These are phyloP conservation scores for Blastobotrys muscicola DNA, from an alignment of 805 yeast genomes.

Conservation along the genomic window DNA sequence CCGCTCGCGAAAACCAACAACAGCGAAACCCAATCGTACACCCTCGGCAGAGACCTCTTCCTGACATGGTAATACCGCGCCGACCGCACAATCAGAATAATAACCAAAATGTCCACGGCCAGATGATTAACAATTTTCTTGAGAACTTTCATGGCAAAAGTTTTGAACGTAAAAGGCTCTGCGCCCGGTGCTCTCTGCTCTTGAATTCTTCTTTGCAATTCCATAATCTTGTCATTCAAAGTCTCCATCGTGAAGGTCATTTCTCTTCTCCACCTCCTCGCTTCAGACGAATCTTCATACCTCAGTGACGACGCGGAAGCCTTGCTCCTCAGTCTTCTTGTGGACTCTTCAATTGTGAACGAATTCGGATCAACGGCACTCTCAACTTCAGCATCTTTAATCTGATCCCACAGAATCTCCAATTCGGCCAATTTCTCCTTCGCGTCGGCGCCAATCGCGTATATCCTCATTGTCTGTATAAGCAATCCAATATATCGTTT, in stretches of 20 bases:
- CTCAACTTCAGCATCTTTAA: conserved; percentile 7
- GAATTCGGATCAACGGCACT: not conserved
- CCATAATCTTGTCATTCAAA: conserved; percentile 18
- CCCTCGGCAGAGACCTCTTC: too few species aligned
- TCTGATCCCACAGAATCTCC: conserved; percentile 56
- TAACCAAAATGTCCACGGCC: too few species aligned
- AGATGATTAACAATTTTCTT: too few species aligned
- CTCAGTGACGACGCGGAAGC: not conserved
- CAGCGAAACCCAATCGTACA: too few species aligned
- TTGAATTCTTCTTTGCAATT: too few species aligned
- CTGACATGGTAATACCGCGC: too few species aligned
- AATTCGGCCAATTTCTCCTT: conserved; percentile 56
- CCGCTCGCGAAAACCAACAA: too few species aligned
- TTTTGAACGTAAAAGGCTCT: too few species aligned
- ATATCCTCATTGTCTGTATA: conserved; percentile 61
- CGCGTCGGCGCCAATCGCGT: conserved; percentile 58
- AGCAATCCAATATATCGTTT: conserved; percentile 56
- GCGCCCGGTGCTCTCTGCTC: too few species aligned
- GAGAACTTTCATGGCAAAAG: too few species aligned
- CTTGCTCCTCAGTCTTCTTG: too few species aligned
- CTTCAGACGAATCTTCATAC: conserved; percentile 4
- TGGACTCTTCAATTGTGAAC: not conserved
- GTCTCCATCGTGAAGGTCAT: conserved; percentile 22
- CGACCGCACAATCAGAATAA: too few species aligned
- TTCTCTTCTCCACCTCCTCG: conserved; percentile 18